Percentiles rank a stretch among this genome's conserved stretches.
Evolutionary conservation across 1,284 basidiomycete genomes (phyloP).

Genomic region (Rhodotorula sp.): DNA sequence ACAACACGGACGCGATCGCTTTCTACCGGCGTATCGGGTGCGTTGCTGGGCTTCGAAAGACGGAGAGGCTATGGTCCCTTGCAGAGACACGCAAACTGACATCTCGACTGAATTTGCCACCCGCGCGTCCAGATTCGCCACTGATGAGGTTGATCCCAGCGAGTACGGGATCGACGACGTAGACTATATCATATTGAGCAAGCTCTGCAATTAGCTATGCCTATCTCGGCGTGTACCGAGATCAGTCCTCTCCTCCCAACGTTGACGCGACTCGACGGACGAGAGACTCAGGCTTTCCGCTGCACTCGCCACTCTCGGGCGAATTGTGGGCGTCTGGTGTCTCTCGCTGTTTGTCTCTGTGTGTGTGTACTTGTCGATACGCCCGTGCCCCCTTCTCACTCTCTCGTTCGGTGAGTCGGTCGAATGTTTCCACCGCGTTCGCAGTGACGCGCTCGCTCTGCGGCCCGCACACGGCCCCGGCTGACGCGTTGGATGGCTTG

Average conservation of each 20-base stretch:
- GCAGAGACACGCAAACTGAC: background rate
- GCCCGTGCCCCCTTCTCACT: background rate
- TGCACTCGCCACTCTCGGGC: background rate
- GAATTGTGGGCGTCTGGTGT: background rate
- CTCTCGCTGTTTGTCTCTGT: constrained; percentile 1
- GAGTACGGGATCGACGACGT: constrained; percentile 11
- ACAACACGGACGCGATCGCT: constrained; percentile 17
- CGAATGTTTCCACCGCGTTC: background rate
- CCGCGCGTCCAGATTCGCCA: constrained; percentile 6
- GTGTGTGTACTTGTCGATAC: background rate
- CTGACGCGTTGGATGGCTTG: constrained; percentile 2
- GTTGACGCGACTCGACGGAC: background rate
- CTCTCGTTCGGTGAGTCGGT: background rate
- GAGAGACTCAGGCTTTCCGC: background rate
- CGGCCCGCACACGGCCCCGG: background rate
- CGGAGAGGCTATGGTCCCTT: background rate
- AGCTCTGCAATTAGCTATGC: background rate
- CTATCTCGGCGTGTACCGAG: background rate
- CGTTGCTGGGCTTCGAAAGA: background rate
- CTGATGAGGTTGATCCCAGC: constrained; percentile 34
- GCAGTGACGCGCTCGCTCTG: too few species aligned
- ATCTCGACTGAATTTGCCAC: too few species aligned
- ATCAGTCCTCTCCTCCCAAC: background rate
- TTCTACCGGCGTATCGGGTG: constrained; percentile 31
- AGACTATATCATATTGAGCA: constrained; percentile 33